Evolutionary conservation across 371 early-diverging fungal genomes (phyloP).

Genomic region (Nematocida sp.): DNA sequence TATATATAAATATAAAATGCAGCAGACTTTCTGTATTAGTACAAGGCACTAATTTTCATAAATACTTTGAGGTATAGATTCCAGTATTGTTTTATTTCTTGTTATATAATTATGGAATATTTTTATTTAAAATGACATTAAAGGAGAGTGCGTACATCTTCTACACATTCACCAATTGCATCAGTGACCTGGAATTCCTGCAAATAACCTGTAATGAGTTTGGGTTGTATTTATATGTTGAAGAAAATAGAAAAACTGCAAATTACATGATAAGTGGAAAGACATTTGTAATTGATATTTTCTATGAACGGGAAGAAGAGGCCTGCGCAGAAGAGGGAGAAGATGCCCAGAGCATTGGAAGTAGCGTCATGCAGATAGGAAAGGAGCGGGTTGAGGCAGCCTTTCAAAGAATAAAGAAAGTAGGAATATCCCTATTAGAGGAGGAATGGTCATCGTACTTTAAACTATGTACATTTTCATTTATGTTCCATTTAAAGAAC

Average conservation of each 20-base stretch:
- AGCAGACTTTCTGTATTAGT: no score
- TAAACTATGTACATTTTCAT: not conserved
- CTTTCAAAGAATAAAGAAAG: constrained; percentile 1
- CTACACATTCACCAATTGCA: not conserved
- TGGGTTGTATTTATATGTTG: constrained; percentile 33
- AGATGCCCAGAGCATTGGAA: constrained; percentile 34
- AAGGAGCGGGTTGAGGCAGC: constrained; percentile 36
- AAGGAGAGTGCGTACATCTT: constrained; percentile 11
- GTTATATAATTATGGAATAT: constrained; percentile 11
- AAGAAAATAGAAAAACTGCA: constrained; percentile 16
- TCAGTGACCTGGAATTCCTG: constrained; percentile 33
- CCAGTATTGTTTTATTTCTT: not conserved
- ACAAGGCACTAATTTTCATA: no score
- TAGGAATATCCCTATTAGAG: constrained; percentile 40
- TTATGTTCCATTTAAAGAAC: constrained; percentile 14
- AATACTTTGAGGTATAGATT: no score
- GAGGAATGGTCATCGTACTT: constrained; percentile 47
- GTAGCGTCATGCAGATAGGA: constrained; percentile 34
- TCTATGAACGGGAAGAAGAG: constrained; percentile 48
- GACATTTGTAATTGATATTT: constrained; percentile 51
- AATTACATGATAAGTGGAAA: constrained; percentile 57
- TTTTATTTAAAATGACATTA: constrained; percentile 22
- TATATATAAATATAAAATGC: no score
- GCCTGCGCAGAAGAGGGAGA: not conserved
- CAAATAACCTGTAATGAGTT: constrained; percentile 31